Evolutionary conservation across 805 yeast genomes (phyloP), one percentile per base, ranked within the genome.

Genomic region (Ogataea ganodermae): DNA sequence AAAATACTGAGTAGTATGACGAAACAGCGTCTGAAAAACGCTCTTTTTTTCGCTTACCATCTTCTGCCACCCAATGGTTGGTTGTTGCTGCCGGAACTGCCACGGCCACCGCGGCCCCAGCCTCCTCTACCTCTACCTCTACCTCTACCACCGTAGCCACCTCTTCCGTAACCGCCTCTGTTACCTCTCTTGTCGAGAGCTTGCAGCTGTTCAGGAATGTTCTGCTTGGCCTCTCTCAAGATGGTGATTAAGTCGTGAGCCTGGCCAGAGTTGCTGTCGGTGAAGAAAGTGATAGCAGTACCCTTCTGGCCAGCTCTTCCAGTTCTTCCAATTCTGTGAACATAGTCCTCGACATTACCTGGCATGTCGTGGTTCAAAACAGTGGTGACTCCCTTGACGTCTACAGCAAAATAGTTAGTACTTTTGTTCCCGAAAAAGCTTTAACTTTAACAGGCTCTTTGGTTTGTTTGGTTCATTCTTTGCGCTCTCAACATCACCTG

Each of bases 291-390:
- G 57, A 90, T 81, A 46, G 99, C 97, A 53, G 94, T 91, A 80
- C 99, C 99, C 53, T 79, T 78, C 53, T 90, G 84, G 70, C 98
- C 98, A 58, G 97, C 99, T 81, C 99, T 89, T 70, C 99, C 99
- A 56, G 99, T 91, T 82, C 97, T 91, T 72, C 99, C 99, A 66
- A 92, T 94, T 76, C 99, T 84, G 72, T 92, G 99, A 55, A 92
- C 97, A 70, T 92, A 92, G 75, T 94, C 98, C 78, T 94, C 99
- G 67, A 91, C 89, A 74, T 92, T 92, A 72, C 89, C 90, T 66
- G 99, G 98, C 91, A 92, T 92, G 71, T 92, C 98, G 66, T 80
- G 89, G 83, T 94, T 94, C 69, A 94, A 79, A 52, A 94, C 99
- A 63, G 76, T 83, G 61, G 91, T 86, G 68, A 94, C 89, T 70